phyloP scores from a whole-genome alignment of 352 stramenopile species.

The Globisporangium megalacanthum region DNA sequence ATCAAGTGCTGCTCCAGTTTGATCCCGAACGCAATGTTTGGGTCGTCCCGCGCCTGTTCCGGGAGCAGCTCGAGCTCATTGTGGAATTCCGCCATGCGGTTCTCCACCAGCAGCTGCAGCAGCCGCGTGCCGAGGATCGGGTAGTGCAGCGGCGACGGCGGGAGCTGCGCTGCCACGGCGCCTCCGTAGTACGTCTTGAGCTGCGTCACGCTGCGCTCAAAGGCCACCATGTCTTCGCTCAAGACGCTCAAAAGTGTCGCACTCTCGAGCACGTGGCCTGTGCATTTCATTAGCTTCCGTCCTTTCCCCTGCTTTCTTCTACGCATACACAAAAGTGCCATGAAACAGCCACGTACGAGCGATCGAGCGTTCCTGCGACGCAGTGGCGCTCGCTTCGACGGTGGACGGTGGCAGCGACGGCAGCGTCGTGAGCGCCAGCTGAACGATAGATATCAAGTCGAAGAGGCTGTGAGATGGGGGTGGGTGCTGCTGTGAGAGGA shows the following conservation, averaged over 20 bases:
- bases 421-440: conserved; percentile 85
- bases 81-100: conserved; percentile 92
- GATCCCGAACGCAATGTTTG: conserved; percentile 87
- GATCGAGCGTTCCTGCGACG: conserved; percentile 61
- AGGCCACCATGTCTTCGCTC: conserved; percentile 77
- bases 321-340: not conserved
- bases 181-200: conserved; percentile 84
- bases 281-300: not conserved
- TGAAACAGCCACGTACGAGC: conserved; percentile 41
- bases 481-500: too few species aligned
- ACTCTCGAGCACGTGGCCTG: conserved; percentile 85
- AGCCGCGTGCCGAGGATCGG: conserved; percentile 87
- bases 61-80: conserved; percentile 89
- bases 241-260: conserved; percentile 86
- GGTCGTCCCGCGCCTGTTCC: conserved; percentile 71
- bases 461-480: not conserved
- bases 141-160: conserved; percentile 73
- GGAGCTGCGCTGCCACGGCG: conserved; percentile 29
- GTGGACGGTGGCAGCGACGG: conserved; percentile 76
- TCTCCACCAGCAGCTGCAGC: conserved; percentile 88
- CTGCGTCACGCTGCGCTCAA: conserved; percentile 87
- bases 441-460: not conserved
- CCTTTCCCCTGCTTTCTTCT: too few species aligned
- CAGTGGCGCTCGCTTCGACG: conserved; percentile 32
- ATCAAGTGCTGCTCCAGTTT: conserved; percentile 91